Evolutionary conservation across 2,329 filamentous ascomycete species (phyloP), one percentile per base, ranked within the genome.

Genomic region (Penicillium sp.): DNA sequence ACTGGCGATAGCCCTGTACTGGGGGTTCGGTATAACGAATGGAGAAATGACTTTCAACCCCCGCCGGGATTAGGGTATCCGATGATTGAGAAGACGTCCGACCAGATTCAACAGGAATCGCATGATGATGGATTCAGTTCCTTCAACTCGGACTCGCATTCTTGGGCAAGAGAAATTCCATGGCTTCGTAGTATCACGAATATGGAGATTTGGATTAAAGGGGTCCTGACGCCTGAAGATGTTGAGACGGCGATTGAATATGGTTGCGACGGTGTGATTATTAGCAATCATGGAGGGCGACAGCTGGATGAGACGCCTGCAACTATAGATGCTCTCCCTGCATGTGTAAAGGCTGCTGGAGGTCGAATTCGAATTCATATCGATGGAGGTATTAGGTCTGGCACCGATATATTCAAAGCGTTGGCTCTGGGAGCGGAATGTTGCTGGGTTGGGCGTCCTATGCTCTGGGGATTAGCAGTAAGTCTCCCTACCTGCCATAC

Each of bases 1-100:
- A 84, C 85, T 0, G 83, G 84, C 1, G 85, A 87, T 65, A 80
- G 79, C 0, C 85, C 85, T 0, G 78, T 85, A 2, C 76, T 87
- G 0, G 85, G 85, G 0, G 76, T 81, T 5, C 78, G 85, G 0
- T 78, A 84, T 49, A 83, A 84, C 54, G 84, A 87, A 69, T 80
- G 80, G 66, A 78, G 83, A 2, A 85, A 84, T 63, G 77, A 80
- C 40, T 86, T 86, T 70, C 70, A 70, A 15, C 72, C 83, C 3
- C 82, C 83, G 0, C 70, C 75, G 15, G 75, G 75, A 15, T 70
- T 83, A 40, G 71, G 63, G 8, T 80, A 76, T 61, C 80, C 80
- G 7, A 84, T 72, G 64, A 54, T 69, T 56, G 68, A 69, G 8
- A 68, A 60, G 57, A 64, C 64, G 2, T 67, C 70, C n/a, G 64